Base-by-base conservation (phyloP, 2,329 filamentous ascomycete species). In the Neonectria neomacrospora region DNA sequence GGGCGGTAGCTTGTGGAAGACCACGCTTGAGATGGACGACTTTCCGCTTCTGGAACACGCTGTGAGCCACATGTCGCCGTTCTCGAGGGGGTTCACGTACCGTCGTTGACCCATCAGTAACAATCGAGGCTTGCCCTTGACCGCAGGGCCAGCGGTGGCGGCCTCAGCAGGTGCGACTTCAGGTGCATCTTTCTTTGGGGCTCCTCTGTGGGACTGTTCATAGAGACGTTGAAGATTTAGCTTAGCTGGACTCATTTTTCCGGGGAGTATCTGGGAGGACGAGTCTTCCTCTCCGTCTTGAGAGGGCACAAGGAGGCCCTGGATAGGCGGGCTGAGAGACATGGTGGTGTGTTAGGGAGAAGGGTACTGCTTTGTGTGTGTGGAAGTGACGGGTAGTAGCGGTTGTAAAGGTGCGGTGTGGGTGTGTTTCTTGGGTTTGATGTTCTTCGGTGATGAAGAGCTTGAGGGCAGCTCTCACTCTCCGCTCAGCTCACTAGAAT, bases 1-100 rank as follows among this genome's bases (percentile, higher is more conserved):
- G 2, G 96, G 94, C 3, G 95, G 93, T 75, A 98, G 90, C 78
- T 99, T 99, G 80, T 98, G 94, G 75, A 99, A 98, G n/a, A 99
- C 95, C 51, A 99, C 96, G 75, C 94, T 98, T 26, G 94, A 96
- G 76, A 99, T 98, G 6, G 96, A 99, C 1, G 96, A 98, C 78
- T 99, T 99, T 64, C 96, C 96, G 76, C 94, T 97, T 82, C 96
- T 99, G 11, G 6, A 32, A 14, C 30, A 42, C 9, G 28, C n/a
- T 4, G 26, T 66, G 37, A 69, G 52, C 60, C 32, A 22, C 10
- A 30, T 37, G n/a, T 22, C 18, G 26, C 37, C n/a, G 8, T 32
- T 26, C 8, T 59, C 18, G 16, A 22, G 34, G 23, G 34, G 10
- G 32, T 48, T 41, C 16, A 75, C 83, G 71, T 82, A 97, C 96